A percentile compares a stretch with the other conserved stretches of the same genome.
Evolutionary conservation across 2,329 filamentous ascomycete genomes (phyloP).

Genomic region (Talaromyces atroroseus): DNA sequence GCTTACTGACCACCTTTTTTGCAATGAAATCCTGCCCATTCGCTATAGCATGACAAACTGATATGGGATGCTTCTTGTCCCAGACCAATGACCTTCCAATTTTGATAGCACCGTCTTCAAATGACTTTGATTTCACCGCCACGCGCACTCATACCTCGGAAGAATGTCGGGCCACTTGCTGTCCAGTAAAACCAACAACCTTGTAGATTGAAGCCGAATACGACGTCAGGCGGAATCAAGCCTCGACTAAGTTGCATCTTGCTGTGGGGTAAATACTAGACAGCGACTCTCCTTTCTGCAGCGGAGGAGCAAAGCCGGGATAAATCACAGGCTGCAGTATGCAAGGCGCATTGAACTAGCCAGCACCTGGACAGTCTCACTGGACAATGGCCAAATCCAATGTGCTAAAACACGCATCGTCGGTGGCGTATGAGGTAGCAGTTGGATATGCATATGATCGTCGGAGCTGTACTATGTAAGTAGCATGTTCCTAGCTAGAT

Average conservation of each 20-base stretch:
- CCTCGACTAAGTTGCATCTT: background rate
- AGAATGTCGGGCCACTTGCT: background rate
- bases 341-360: background rate
- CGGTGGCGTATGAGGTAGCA: background rate
- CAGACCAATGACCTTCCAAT: too few species aligned
- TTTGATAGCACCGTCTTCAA: too few species aligned
- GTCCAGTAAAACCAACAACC: background rate
- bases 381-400: background rate
- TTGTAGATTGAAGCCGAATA: background rate
- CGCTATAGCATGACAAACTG: too few species aligned
- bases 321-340: background rate
- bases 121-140: too few species aligned
- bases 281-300: background rate
- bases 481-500: background rate
- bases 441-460: background rate
- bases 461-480: background rate
- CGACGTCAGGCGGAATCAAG: background rate
- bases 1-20: too few species aligned
- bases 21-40: too few species aligned
- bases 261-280: background rate
- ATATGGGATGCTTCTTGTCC: too few species aligned
- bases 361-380: background rate
- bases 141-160: too few species aligned
- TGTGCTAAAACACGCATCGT: background rate
- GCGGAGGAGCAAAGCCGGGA: background rate